Conservation (phyloP, 2,329 filamentous ascomycete species). For the Colletotrichum sp. region DNA sequence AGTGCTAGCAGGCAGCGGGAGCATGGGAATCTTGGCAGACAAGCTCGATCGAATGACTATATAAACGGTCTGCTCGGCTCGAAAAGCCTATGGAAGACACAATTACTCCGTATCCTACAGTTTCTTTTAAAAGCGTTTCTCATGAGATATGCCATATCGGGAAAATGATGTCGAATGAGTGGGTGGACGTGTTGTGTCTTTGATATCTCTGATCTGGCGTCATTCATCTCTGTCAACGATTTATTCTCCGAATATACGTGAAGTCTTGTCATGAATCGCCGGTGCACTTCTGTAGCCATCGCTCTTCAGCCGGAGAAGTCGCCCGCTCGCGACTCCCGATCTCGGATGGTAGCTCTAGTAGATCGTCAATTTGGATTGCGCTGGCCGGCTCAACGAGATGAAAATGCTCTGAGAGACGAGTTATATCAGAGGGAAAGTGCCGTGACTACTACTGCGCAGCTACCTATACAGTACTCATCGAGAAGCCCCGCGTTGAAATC, state of each 20-base stretch:
- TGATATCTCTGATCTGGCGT: not conserved
- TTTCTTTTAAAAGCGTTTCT: too few species aligned
- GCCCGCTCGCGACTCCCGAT: not conserved
- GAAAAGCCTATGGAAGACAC: not conserved
- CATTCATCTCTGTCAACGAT: not conserved
- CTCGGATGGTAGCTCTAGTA: too few species aligned
- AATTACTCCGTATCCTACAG: fast-evolving
- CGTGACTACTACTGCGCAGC: too few species aligned
- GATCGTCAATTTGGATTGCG: too few species aligned
- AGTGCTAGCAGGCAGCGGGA: not conserved
- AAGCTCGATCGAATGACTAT: not conserved
- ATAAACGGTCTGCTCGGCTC: not conserved
- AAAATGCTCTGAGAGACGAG: too few species aligned
- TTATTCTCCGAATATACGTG: not conserved
- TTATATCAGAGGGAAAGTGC: too few species aligned
- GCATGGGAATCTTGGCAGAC: not conserved
- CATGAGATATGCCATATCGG: not conserved
- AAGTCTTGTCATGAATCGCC: not conserved
- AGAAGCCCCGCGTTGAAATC: too few species aligned
- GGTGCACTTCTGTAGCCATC: not conserved
- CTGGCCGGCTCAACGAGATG: too few species aligned
- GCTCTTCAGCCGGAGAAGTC: not conserved
- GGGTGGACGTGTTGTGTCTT: not conserved
- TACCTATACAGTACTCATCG: too few species aligned
- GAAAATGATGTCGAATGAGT: not conserved